Base-by-base conservation (phyloP, 129 eudicot genomes). In the Pulicaria dysenterica region DNA sequence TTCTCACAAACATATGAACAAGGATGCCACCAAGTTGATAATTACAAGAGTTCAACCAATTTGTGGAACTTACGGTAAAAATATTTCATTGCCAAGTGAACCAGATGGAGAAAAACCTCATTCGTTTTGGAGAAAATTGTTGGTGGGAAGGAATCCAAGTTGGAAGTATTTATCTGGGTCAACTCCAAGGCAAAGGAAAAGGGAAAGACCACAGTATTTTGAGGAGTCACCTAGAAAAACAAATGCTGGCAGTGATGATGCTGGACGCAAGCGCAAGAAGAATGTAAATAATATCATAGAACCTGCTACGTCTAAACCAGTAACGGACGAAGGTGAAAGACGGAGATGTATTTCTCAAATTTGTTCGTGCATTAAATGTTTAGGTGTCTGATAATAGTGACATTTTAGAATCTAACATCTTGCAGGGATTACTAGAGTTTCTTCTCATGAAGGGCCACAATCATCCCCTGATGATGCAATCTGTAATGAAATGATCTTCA, bases 91-190 rank as follows among this genome's bases (percentile, higher is more conserved):
- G 77, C 75, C 73, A 58, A 91, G 85, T 40, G 86, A 90, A 80
- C 67, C 73, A 45, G 78, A 79, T 77, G 83, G 79, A 76, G 88
- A 85, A 62, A 85, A 68, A 12, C 89, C 91, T 3, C 85, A 75
- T 62, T 46, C 68, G 4, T 90, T 90, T 68, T 94, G 99, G 99
- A 83, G 53, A 73, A 88, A 81, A 14, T 83, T 94, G 75, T 81
- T 94, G 78, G 85, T 50, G 10, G 86, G 89, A 54, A 85, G 79
- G 79, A 73, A 79, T 58, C 96, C 91, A 3, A 19, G 17, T 34
- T 94, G 99, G 99, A 94, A 75, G 73, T 74, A 77, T 83, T 76
- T 81, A 64, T 58, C 83, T 5, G 59, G 40, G 12, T 77, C 84
- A 65, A 74, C 79, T 54, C 84, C 84, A 45, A 82, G 99, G 68